Percentiles rank a stretch among this genome's conserved stretches.
Conservation (phyloP, 148 eudicot species). For the Diospyros kaki region DNA sequence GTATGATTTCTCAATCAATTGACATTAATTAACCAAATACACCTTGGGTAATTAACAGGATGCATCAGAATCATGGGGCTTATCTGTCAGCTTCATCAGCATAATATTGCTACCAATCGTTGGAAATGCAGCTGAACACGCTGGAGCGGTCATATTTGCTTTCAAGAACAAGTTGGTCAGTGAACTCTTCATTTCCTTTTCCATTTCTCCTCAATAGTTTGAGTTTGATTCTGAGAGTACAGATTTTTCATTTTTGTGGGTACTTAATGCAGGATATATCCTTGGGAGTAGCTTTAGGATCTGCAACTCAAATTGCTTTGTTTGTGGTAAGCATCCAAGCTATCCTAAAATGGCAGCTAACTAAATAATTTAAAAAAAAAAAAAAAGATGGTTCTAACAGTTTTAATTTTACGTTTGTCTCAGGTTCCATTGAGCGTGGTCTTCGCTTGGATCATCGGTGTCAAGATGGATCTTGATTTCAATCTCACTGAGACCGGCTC, state of each 20-base stretch:
- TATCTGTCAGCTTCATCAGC: slow-evolving; percentile 54
- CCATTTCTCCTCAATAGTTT: neutral
- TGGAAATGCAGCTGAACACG: slow-evolving; percentile 82
- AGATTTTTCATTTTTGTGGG: neutral
- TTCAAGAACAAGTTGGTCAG: slow-evolving; percentile 34
- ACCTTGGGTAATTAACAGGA: slow-evolving; percentile 19
- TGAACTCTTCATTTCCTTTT: neutral
- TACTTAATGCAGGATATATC: slow-evolving; percentile 51
- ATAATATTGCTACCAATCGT: slow-evolving; percentile 61
- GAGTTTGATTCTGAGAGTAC: neutral
- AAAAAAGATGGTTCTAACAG: too few species aligned
- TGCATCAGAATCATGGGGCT: slow-evolving; percentile 62
- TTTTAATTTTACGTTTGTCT: neutral
- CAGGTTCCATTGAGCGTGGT: slow-evolving; percentile 74
- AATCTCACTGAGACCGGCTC: slow-evolving; percentile 60
- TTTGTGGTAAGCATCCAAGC: slow-evolving; percentile 43
- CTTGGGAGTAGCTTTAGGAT: slow-evolving; percentile 64
- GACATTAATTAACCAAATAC: too few species aligned
- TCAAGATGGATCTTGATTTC: slow-evolving; percentile 77
- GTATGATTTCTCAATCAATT: too few species aligned
- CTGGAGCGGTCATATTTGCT: slow-evolving; percentile 62
- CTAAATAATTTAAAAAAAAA: too few species aligned
- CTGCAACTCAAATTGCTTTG: slow-evolving; percentile 63
- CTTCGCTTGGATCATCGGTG: slow-evolving; percentile 61
- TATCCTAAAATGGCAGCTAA: too few species aligned